A percentile compares a stretch with the other conserved stretches of the same genome.
phyloP scores from a whole-genome alignment of 2,329 filamentous ascomycete species.

The Ophiostoma quercus region DNA sequence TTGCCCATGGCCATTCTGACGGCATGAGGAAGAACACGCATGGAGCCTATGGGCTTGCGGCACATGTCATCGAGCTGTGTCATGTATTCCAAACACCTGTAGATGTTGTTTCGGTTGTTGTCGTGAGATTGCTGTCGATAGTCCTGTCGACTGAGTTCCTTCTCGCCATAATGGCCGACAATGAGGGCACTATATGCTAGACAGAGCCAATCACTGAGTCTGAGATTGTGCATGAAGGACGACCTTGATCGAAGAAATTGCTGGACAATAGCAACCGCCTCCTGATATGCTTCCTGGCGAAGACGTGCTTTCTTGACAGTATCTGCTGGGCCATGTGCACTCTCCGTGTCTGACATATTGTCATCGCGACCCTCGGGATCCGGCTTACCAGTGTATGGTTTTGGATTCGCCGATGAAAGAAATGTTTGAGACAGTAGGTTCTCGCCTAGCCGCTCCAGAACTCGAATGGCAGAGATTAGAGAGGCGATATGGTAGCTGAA shows the following conservation, averaged over 20 bases:
- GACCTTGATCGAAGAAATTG: not conserved
- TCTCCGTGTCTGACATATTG: slow-evolving; percentile 2
- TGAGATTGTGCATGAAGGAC: not conserved
- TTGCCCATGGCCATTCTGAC: slow-evolving; percentile 12
- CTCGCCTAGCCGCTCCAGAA: slow-evolving; percentile 7
- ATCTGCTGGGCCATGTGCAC: not conserved
- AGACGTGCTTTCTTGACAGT: not conserved
- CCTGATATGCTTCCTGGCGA: slow-evolving; percentile 14
- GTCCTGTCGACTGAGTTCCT: not conserved
- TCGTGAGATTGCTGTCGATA: not conserved
- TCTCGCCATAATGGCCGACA: slow-evolving; percentile 13
- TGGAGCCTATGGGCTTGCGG: slow-evolving; percentile 11
- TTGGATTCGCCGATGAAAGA: not conserved
- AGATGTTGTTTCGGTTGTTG: not conserved
- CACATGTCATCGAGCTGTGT: slow-evolving; percentile 12
- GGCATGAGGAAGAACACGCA: slow-evolving; percentile 11
- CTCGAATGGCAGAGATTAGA: slow-evolving; percentile 12
- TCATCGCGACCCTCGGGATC: not conserved
- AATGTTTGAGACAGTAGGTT: slow-evolving; percentile 13
- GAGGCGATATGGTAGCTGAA: slow-evolving; percentile 13
- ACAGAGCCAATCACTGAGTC: slow-evolving; percentile 14
- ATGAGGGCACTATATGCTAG: slow-evolving; percentile 14
- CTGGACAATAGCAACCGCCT: slow-evolving; percentile 5
- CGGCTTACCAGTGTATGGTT: not conserved
- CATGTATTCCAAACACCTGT: slow-evolving; percentile 9